A percentile compares a stretch with the other conserved stretches of the same genome.
Conservation (phyloP, 306 rosid genomes). For the Malus asiatica region DNA sequence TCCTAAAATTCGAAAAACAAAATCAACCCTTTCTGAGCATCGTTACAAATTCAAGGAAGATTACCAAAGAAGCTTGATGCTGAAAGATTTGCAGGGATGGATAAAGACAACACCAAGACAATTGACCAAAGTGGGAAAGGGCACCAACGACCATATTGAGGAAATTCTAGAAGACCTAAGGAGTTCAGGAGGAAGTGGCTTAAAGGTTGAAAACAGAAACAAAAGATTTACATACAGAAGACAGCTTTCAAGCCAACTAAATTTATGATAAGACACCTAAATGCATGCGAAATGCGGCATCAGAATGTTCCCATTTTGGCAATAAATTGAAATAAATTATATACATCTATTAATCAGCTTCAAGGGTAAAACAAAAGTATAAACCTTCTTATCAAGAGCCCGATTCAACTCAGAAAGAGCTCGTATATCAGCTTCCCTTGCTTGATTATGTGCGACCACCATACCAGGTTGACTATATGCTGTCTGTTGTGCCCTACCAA, state of each 20-base stretch:
- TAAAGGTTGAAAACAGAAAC: neutral
- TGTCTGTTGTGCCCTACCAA: slow-evolving; percentile 29
- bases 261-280: neutral
- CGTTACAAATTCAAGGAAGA: slow-evolving; percentile 4
- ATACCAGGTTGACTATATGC: slow-evolving; percentile 30
- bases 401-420: slow-evolving; percentile 53
- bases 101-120: neutral
- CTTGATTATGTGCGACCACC: slow-evolving; percentile 39
- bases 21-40: slow-evolving; percentile 1
- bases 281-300: neutral
- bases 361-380: neutral
- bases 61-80: slow-evolving; percentile 4
- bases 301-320: neutral
- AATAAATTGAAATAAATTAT: neutral
- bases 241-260: neutral
- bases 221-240: neutral
- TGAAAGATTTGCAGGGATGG: neutral
- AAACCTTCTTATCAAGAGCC: slow-evolving; percentile 74
- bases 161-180: neutral
- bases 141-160: neutral
- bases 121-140: neutral
- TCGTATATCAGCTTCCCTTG: slow-evolving; percentile 62
- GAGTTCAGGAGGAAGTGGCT: neutral
- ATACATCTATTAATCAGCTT: neutral
- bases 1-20: slow-evolving; percentile 37